A percentile compares a stretch with the other conserved stretches of the same genome.
Evolutionary conservation across 345 rosid genomes (phyloP).

Genomic region (Garcia nutans): DNA sequence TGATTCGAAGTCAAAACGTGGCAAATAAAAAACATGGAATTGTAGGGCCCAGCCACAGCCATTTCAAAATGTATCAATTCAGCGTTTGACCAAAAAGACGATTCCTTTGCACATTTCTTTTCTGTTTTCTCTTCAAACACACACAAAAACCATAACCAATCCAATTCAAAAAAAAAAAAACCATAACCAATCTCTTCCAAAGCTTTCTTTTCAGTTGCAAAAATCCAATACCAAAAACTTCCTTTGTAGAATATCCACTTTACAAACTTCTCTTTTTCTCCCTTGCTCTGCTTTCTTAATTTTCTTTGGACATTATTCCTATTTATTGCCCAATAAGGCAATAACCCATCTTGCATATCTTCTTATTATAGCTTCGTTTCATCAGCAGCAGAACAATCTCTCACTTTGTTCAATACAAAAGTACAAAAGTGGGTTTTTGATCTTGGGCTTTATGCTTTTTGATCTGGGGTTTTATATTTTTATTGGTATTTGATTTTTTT

Average conservation of each 20-base stretch:
- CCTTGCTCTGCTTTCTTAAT: background rate
- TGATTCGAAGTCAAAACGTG: conserved; percentile 6
- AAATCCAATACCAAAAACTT: background rate
- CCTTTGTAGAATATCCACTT: background rate
- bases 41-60: conserved; percentile 6
- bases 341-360: conserved; percentile 4
- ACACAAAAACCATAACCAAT: background rate
- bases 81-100: background rate
- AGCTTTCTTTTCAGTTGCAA: background rate
- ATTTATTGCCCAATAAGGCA: background rate
- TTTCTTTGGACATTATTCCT: background rate
- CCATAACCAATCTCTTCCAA: background rate
- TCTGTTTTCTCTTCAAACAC: background rate
- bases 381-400: background rate
- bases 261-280: background rate
- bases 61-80: background rate
- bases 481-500: background rate
- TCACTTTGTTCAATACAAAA: background rate
- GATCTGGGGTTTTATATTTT: background rate
- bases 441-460: background rate
- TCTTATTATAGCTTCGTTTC: background rate
- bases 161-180: too few relatives aligned
- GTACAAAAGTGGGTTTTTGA: conserved; percentile 17
- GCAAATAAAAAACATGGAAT: background rate
- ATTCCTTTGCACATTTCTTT: background rate